Evolutionary conservation across 306 rosid species (phyloP), one percentile per base, ranked within the genome.

Genomic region (Lathyrus aphaca): DNA sequence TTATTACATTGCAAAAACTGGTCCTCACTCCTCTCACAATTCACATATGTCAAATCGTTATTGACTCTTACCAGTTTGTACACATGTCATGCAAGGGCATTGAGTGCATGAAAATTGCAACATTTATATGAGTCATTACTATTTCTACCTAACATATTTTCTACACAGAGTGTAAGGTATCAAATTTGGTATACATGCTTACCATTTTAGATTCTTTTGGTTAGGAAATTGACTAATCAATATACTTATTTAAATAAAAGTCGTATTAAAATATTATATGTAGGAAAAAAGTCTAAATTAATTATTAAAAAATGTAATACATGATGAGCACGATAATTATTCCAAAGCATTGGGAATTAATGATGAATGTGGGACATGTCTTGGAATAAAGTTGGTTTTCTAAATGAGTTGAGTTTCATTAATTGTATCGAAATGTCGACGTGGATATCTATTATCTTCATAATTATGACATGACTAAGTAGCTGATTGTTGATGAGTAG

Each of bases 101-200:
- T 10, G 58, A 57, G 49, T 80, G 62, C 62, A 56, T 56, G 39
- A 56, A 39, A 75, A 48, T 60, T 35, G 43, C 73, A 68, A 53
- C 39, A 15, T 58, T 71, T 45, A 72, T 42, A 35, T 23, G 46
- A 37, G 68, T 4, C 30, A 56, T 79, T 71, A 46, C 79, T 66
- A 48, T 66, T 23, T 29, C 67, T 71, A 17, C 68, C 79, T 42
- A 60, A 32, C 78, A 8, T 58, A 30, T n/a, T 58, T 58, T 32
- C 43, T 30, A 32, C 23, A 51, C 29, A 19, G 29, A 48, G 10
- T 5, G 35, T 5, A 54, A 54, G 60, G 10, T 54, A 19, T 51
- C 58, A 11, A 51, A 51, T 51, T 51, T 54, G 60, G 60, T 54
- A 54, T 21, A 30, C 60, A 54, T 21, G 60, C 60, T 54, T 54